Evolutionary conservation across 176 grass and related monocot genomes (phyloP).

Genomic region (Oryza longistaminata): DNA sequence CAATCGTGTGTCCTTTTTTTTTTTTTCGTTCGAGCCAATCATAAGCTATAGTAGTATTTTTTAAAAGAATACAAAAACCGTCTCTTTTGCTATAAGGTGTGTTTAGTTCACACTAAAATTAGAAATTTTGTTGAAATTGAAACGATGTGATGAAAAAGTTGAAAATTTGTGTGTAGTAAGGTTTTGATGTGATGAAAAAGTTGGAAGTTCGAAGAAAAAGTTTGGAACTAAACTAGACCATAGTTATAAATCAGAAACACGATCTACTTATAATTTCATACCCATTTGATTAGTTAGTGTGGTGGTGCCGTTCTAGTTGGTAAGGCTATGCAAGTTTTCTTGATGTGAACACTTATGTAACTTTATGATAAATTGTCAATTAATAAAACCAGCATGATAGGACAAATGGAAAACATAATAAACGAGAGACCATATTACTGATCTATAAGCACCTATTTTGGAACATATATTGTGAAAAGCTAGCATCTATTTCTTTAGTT

Average conservation of each 20-base stretch:
- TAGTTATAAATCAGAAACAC: too few relatives aligned
- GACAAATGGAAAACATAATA: background rate
- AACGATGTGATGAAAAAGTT: too few relatives aligned
- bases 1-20: background rate
- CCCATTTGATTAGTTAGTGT: background rate
- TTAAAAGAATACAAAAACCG: too few relatives aligned
- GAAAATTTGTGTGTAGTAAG: too few relatives aligned
- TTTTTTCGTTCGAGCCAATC: background rate
- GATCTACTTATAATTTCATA: too few relatives aligned
- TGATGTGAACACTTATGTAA: background rate
- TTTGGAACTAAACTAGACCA: too few relatives aligned
- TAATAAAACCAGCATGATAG: background rate
- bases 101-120: too few relatives aligned
- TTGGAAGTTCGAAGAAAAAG: too few relatives aligned
- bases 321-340: background rate
- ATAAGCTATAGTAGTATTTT: background rate
- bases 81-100: too few relatives aligned
- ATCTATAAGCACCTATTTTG: background rate
- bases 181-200: too few relatives aligned
- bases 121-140: too few relatives aligned
- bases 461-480: background rate
- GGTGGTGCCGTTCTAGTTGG: background rate
- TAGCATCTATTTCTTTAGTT: background rate
- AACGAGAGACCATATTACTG: background rate
- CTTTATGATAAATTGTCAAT: background rate